Evolutionary conservation across 768 basidiomycete species (phyloP).

Genomic region (Lentinula sp.): DNA sequence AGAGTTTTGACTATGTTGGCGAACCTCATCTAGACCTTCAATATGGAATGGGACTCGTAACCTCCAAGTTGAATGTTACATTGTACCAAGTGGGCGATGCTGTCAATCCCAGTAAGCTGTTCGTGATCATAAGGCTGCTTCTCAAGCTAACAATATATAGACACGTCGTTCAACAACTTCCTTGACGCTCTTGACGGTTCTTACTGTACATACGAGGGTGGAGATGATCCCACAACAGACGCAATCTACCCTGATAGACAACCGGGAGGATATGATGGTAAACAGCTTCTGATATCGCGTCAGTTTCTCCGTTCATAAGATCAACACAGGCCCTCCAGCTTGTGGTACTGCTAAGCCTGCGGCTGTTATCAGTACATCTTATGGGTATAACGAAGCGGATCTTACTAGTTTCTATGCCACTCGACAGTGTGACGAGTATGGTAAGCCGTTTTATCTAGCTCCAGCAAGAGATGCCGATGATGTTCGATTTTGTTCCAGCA

Average conservation of each 20-base stretch:
- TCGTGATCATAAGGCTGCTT: conserved; percentile 5
- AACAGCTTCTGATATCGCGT: not conserved
- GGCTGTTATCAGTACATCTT: conserved; percentile 29
- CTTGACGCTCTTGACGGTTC: conserved; percentile 37
- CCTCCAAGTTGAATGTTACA: conserved; percentile 29
- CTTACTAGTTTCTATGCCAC: conserved; percentile 22
- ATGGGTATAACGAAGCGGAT: conserved; percentile 26
- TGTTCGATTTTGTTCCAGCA: conserved; percentile 24
- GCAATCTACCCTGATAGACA: conserved; percentile 33
- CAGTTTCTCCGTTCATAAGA: no score
- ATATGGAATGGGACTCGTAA: conserved; percentile 37
- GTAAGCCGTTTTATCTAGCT: conserved; percentile 9
- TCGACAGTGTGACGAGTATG: conserved; percentile 31
- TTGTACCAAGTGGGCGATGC: conserved; percentile 34
- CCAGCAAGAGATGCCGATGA: not conserved
- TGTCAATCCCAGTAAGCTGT: not conserved
- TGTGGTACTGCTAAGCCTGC: conserved; percentile 31
- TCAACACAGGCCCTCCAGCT: conserved; percentile 21
- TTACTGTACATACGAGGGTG: conserved; percentile 40
- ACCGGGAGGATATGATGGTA: conserved; percentile 32
- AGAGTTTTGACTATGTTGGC: conserved; percentile 26
- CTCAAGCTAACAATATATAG: conserved; percentile 22
- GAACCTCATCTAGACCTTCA: conserved; percentile 44
- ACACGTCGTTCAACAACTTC: conserved; percentile 32
- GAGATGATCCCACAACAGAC: conserved; percentile 32